Conservation (phyloP, 805 yeast species). For the Nakazawaea holstii region DNA sequence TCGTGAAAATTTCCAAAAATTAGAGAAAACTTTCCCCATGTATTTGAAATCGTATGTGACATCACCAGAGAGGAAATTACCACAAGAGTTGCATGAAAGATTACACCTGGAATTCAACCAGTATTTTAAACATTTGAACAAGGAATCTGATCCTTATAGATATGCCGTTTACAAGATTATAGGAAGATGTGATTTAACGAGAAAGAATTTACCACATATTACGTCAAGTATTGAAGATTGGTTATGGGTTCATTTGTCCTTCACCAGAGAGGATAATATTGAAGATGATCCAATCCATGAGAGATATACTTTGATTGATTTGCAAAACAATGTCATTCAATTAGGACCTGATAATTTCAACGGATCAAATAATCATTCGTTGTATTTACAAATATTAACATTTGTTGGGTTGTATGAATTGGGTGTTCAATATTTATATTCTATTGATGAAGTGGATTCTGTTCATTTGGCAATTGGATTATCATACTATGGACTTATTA, state of each 20-base stretch:
- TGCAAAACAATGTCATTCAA: conserved; percentile 65
- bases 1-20: conserved; percentile 69
- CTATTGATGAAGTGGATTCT: conserved; percentile 72
- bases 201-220: conserved; percentile 60
- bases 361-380: conserved; percentile 55
- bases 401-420: conserved; percentile 77
- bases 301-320: conserved; percentile 63
- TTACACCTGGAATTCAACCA: conserved; percentile 79
- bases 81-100: conserved; percentile 63
- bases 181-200: conserved; percentile 80
- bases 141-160: conserved; percentile 81
- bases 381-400: conserved; percentile 69
- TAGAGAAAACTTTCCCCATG: conserved; percentile 78
- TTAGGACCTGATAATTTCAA: conserved; percentile 73
- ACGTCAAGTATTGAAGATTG: conserved; percentile 88
- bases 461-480: conserved; percentile 86
- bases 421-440: conserved; percentile 63
- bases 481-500: conserved; percentile 64
- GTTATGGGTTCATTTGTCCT: conserved; percentile 88
- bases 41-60: conserved; percentile 69
- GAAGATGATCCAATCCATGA: conserved; percentile 56
- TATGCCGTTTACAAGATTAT: conserved; percentile 85
- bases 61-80: conserved; percentile 47
- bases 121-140: conserved; percentile 60
- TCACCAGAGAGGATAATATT: conserved; percentile 52